Base-by-base conservation (phyloP, 345 rosid genomes). In the Citrus glauca region DNA sequence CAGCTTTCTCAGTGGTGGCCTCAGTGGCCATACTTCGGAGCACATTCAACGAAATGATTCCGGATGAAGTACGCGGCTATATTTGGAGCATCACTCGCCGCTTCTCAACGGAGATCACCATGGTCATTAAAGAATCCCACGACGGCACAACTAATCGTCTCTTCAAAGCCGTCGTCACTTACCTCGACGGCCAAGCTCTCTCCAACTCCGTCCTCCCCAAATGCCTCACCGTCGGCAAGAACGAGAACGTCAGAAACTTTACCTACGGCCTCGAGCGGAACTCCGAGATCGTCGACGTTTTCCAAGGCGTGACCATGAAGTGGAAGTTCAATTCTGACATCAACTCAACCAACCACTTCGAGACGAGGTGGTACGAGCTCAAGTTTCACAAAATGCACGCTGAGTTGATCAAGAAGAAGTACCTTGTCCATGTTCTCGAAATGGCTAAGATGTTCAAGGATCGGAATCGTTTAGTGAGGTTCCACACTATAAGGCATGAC, bases 321-420 rank as follows among this genome's bases (percentile, higher is more conserved):
- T 85, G 90, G 89, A 65, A 78, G 6, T 82, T 80, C 66, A 37
- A 5, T 22, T 38, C 72, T 6, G 84, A 88, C 30, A 6, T 53
- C 57, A 81, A 75, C 55, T 19, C 82, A 2, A 33, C 42, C 7
- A 55, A 3, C 8, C 77, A 40, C 5, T 25, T 69, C 13, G 87
- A 87, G 27, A 13, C 80, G 0, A 75, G 76, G 19, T 82, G 86
- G 85, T 88, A 80, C 27, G 87, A 88, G 81, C 85, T 88, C 38
- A 71, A 73, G 19, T 84, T 86, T 67, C 75, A 79, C 53, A 82
- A 78, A 37, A 76, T 57, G 19, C 79, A 85, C 33, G 20, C 38
- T 0, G 82, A 70, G 32, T 57, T 84, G 85, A 82, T 85, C 10
- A 72, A 66, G 68, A 66, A n/a, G 27, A 66, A 74, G 67, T 88